Base-by-base conservation (phyloP, 2,329 filamentous ascomycete species). In the Fusarium xyrophilum region DNA sequence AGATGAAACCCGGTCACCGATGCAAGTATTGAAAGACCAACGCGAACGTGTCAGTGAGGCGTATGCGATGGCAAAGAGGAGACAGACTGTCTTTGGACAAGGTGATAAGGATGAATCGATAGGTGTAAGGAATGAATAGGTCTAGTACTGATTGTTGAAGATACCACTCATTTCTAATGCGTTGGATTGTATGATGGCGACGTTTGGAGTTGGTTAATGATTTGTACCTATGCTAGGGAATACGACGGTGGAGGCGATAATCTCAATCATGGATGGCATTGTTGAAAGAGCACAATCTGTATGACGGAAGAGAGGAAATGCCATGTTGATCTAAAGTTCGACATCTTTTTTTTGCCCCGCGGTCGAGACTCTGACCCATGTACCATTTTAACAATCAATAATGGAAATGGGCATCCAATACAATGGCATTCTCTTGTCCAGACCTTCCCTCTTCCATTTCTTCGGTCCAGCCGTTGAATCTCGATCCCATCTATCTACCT, bases 1-100 rank as follows among this genome's bases (percentile, higher is more conserved):
- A 28, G 58, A 63, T 13, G 48, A 58, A 39, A 44, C 61, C 21
- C 54, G 62, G 42, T 69, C 62, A 14, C 28, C 67, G 19, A 51
- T 63, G 23, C 66, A 69, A n/a, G 40, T 67, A 12, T 30, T 70
- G 7, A 69, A 60, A 38, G 63, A 70, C 9, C 55, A 64, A 10
- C 38, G 58, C 36, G 63, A 64, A 32, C 59, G 44, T 13, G 60
- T 64, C 12, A 65, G 47, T 51, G 64, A 69, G 43, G 67, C 51
- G 32, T 59, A 55, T 39, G 43, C 47, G 7, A 60, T 64, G 51
- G 52, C 55, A 21, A 64, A 64, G 52, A 68, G 43, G 46, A 60
- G 67, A 40, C 47, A 53, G 33, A 52, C 48, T 19, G 42, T 63
- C 36, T 68, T 64, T 28, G 56, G 62, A 14, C 47, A 40, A 38